Conservation (phyloP, 129 eudicot species). For the Escallonia herrerae region DNA sequence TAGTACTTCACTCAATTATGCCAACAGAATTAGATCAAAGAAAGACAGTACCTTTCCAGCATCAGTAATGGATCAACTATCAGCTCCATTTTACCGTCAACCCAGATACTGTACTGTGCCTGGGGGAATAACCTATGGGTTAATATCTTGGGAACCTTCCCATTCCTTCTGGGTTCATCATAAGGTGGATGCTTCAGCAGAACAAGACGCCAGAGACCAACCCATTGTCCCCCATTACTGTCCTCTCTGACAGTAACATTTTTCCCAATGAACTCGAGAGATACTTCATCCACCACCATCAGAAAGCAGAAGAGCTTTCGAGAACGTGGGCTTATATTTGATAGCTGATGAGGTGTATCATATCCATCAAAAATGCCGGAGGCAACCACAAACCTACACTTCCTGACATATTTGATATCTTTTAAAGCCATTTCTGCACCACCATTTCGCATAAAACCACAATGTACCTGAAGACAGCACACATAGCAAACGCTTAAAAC, state of each 20-base stretch:
- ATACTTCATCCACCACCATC: constrained; percentile 91
- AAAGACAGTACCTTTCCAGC: constrained; percentile 66
- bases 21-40: not conserved
- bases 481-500: not conserved
- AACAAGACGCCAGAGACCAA: constrained; percentile 88
- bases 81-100: constrained; percentile 98
- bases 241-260: constrained; percentile 71
- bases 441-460: constrained; percentile 80
- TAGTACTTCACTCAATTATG: too few species aligned
- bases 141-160: constrained; percentile 91
- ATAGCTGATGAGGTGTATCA: constrained; percentile 93
- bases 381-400: constrained; percentile 84
- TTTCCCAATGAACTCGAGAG: constrained; percentile 59
- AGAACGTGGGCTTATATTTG: constrained; percentile 74
- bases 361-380: constrained; percentile 97
- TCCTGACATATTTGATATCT: constrained; percentile 67
- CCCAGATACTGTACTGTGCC: constrained; percentile 92
- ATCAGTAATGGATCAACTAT: constrained; percentile 83
- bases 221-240: constrained; percentile 63
- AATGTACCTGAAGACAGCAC: constrained; percentile 55
- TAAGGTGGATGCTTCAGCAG: constrained; percentile 81
- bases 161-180: constrained; percentile 96
- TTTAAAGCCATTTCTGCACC: constrained; percentile 84
- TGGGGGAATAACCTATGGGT: constrained; percentile 89
- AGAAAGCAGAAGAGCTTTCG: constrained; percentile 79